Evolutionary conservation across 176 grass and related monocot genomes (phyloP).

Genomic region (Oryza glumipatula): DNA sequence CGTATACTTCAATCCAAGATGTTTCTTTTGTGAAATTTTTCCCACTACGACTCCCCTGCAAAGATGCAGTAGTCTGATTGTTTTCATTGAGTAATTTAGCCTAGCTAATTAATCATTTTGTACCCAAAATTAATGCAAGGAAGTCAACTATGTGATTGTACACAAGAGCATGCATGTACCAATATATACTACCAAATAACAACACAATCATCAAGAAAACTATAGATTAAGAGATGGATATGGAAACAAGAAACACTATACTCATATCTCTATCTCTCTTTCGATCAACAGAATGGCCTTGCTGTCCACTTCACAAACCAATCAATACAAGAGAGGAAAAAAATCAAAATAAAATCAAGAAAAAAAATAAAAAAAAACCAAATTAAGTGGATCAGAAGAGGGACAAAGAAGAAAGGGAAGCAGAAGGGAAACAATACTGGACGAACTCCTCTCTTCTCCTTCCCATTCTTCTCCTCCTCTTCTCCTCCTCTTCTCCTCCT

Average conservation of each 20-base stretch:
- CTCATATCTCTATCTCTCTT: conserved; percentile 58
- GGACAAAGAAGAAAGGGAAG: conserved; percentile 64
- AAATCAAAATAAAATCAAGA: neutral
- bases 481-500: conserved; percentile 54
- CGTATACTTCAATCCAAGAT: conserved; percentile 33
- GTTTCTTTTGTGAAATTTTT: neutral
- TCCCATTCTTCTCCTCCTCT: conserved; percentile 54
- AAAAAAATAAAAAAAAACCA: neutral
- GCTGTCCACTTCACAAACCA: conserved; percentile 54
- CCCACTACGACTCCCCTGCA: neutral
- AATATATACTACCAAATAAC: neutral
- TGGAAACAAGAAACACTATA: conserved; percentile 41
- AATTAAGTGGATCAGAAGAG: neutral
- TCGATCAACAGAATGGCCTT: conserved; percentile 56
- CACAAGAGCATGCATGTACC: neutral
- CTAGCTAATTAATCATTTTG: neutral
- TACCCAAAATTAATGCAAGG: neutral
- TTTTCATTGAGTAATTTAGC: neutral
- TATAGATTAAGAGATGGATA: neutral
- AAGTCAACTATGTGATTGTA: neutral
- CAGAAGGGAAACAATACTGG: conserved; percentile 57
- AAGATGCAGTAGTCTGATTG: neutral
- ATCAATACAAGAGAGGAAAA: conserved; percentile 18
- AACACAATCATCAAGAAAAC: neutral
- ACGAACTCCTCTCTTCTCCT: conserved; percentile 53